phyloP scores from a whole-genome alignment of 768 basidiomycete species.

The Lactarius indigo region DNA sequence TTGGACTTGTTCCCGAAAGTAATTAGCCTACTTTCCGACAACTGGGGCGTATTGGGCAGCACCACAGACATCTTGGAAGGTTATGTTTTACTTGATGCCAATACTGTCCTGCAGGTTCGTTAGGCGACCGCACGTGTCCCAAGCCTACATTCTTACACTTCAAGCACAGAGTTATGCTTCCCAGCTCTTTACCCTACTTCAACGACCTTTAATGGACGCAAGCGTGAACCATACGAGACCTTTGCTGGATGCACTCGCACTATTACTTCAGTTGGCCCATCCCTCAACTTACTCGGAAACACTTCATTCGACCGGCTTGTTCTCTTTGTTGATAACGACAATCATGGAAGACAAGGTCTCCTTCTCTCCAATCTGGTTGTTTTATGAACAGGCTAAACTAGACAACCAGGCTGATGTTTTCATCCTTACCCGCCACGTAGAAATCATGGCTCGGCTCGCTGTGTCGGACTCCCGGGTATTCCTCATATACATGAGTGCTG shows the following conservation, averaged over 20 bases:
- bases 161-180: conserved; percentile 45
- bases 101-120: conserved; percentile 58
- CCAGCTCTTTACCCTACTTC: conserved; percentile 57
- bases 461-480: conserved; percentile 66
- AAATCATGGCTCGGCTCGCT: conserved; percentile 70
- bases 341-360: conserved; percentile 66
- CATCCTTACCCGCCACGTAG: conserved; percentile 65
- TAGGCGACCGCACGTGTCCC: not conserved
- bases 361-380: conserved; percentile 1
- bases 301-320: conserved; percentile 71
- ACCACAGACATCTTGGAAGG: conserved; percentile 67
- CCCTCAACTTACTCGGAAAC: conserved; percentile 66
- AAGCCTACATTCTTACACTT: not conserved
- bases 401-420: conserved; percentile 38
- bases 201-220: conserved; percentile 46
- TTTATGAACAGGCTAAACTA: conserved; percentile 14
- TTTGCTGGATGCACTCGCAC: conserved; percentile 53
- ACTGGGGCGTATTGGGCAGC: conserved; percentile 72
- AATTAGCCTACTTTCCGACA: conserved; percentile 55
- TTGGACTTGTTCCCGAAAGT: conserved; percentile 64
- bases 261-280: conserved; percentile 63
- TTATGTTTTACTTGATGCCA: conserved; percentile 71
- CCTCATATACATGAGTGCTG: conserved; percentile 62
- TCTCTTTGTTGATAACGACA: conserved; percentile 54
- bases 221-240: conserved; percentile 59